A percentile compares a stretch with the other conserved stretches of the same genome.
Evolutionary conservation across 2,329 filamentous ascomycete genomes (phyloP).

Genomic region (Clarireedia paspali): DNA sequence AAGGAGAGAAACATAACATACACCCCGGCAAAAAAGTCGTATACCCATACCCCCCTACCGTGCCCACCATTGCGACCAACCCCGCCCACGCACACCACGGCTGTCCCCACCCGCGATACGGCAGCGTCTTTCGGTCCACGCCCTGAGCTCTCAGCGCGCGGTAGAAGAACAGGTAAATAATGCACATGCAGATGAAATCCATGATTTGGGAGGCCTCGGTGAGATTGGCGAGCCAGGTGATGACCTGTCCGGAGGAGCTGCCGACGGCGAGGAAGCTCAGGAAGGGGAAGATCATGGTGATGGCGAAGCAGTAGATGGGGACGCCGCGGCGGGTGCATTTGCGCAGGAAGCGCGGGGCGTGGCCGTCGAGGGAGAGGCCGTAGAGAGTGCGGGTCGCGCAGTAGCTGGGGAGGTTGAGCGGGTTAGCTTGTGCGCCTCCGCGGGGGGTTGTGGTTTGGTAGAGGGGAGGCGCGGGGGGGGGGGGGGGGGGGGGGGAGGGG

Average conservation of each 20-base stretch:
- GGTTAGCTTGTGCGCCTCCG: neutral
- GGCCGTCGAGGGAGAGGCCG: constrained; percentile 57
- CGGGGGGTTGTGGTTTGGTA: neutral
- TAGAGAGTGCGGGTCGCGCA: constrained; percentile 63
- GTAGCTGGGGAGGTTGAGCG: constrained; percentile 32
- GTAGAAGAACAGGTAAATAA: constrained; percentile 64
- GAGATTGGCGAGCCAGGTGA: constrained; percentile 39
- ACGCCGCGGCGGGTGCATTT: constrained; percentile 55
- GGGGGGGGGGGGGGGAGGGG: too few species aligned
- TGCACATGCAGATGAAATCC: constrained; percentile 60
- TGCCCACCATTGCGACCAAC: constrained; percentile 53
- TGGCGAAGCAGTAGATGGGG: constrained; percentile 54
- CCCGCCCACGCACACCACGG: constrained; percentile 59
- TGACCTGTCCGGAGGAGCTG: constrained; percentile 36
- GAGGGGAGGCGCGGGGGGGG: neutral
- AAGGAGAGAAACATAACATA: constrained; percentile 9
- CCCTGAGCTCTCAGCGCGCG: constrained; percentile 61
- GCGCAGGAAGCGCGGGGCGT: constrained; percentile 54
- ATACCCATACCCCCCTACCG: constrained; percentile 68
- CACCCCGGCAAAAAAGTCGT: constrained; percentile 59
- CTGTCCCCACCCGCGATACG: constrained; percentile 52
- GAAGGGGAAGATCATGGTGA: constrained; percentile 58
- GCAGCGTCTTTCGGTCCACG: constrained; percentile 54
- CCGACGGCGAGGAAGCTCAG: constrained; percentile 62
- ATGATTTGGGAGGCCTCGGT: constrained; percentile 70